Evolutionary conservation across 2,329 filamentous ascomycete genomes (phyloP), one percentile per base, ranked within the genome.

Genomic region (Cladosporium colombiae): DNA sequence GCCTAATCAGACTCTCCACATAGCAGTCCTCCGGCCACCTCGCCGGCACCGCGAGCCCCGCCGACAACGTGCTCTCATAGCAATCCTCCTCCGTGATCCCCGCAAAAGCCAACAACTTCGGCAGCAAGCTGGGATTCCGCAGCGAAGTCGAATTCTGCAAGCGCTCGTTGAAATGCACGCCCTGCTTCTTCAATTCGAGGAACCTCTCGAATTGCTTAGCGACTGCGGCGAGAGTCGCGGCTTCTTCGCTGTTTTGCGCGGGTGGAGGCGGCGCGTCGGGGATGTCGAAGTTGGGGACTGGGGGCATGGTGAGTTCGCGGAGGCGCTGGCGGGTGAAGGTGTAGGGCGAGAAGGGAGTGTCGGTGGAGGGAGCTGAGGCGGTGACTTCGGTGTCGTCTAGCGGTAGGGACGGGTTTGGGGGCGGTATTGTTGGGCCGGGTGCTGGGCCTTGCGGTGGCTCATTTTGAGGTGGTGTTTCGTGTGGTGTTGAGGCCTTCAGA

Each of bases 111-210:
- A 92, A 83, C 64, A 94, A 81, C 78, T 91, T 92, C 68, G 90
- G 87, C 77, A 88, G 85, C 62, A 93, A 80, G 50, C 85, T 86
- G 2, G 91, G 91, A 74, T 94, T 94, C 61, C 86, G 85, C 66
- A 93, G 80, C 8, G 89, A 86, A 0, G 85, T 79, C 0, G 89
- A 90, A 65, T 84, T 83, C 40, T 89, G 86, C 10, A 95, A 81
- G 68, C 90, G 88, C 71, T 87, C 82, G 76, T 95, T 93, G 82
- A 94, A 94, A 78, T 95, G 91, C 18, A 88, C 83, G 5, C 89
- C 89, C 68, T 89, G 86, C 73, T 86, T 88, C 79, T 95, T 95
- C n/a, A 94, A 83, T 55, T 86, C 83, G 0, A 94, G 84, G 70
- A 95, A 94, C 66, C 88, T 86, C 68, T 87, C 84, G 71, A 94